Conservation (phyloP, 805 yeast genomes). For the Kodamaea hsintzibuensis region DNA sequence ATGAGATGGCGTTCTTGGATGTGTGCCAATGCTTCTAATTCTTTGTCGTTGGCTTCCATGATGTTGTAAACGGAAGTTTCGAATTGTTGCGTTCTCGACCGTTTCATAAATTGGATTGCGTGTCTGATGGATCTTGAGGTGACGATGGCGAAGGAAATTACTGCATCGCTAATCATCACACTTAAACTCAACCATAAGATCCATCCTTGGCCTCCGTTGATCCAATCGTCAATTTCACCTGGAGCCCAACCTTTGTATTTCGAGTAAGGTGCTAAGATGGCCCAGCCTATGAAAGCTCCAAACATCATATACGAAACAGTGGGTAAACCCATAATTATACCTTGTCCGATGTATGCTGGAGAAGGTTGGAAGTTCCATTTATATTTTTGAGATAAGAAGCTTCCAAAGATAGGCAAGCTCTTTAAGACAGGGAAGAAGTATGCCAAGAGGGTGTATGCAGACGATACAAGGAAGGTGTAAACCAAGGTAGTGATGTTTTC, state of each 20-base stretch:
- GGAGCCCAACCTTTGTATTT: conserved; percentile 79
- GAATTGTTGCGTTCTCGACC: neutral
- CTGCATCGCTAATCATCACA: conserved; percentile 90
- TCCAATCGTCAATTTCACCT: conserved; percentile 90
- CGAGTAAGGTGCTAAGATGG: conserved; percentile 78
- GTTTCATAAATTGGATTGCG: conserved; percentile 9
- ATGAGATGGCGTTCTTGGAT: conserved; percentile 45
- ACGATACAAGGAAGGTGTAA: conserved; percentile 65
- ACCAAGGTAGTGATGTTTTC: conserved; percentile 62
- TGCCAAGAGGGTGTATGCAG: conserved; percentile 68
- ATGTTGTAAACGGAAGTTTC: neutral
- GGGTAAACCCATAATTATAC: conserved; percentile 94
- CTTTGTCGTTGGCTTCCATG: neutral
- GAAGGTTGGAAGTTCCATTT: conserved; percentile 93
- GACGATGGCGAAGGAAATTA: conserved; percentile 73
- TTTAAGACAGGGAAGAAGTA: conserved; percentile 73
- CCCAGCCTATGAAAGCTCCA: conserved; percentile 94
- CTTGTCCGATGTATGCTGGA: conserved; percentile 97
- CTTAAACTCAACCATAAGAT: conserved; percentile 91
- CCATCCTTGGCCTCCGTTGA: conserved; percentile 95
- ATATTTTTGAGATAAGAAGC: conserved; percentile 56
- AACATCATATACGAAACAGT: conserved; percentile 89
- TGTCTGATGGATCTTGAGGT: conserved; percentile 42
- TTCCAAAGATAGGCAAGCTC: conserved; percentile 76
- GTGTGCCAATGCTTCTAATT: neutral